A percentile compares a stretch with the other conserved stretches of the same genome.
phyloP scores from a whole-genome alignment of 2,329 filamentous ascomycete genomes.

The Massarina eburnea region DNA sequence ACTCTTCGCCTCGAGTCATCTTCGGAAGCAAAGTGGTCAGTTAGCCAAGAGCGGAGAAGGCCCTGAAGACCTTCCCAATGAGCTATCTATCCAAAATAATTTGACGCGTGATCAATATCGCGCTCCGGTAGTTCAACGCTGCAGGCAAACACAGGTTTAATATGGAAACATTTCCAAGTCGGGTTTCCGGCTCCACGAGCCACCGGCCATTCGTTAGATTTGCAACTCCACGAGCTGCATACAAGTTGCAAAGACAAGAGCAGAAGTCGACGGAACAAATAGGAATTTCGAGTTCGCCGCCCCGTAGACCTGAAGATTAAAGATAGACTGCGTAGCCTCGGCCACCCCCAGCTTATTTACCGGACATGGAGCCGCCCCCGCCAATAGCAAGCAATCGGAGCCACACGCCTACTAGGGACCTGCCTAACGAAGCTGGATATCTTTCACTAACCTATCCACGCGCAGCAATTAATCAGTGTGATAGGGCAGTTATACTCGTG shows the following conservation, averaged over 20 bases:
- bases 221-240: no score
- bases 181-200: no score
- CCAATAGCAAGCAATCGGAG: background rate
- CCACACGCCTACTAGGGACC: background rate
- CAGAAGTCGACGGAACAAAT: no score
- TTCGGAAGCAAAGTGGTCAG: background rate
- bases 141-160: background rate
- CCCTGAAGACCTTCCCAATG: background rate
- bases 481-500: background rate
- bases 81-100: background rate
- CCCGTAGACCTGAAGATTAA: background rate
- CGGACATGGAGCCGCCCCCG: background rate
- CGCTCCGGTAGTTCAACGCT: background rate
- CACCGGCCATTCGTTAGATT: no score
- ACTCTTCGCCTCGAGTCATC: constrained; percentile 9
- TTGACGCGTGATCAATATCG: background rate
- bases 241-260: no score
- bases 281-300: no score
- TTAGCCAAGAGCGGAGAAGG: background rate
- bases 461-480: background rate
- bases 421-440: background rate
- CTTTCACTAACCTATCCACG: background rate
- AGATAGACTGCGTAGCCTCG: background rate
- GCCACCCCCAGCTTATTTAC: no score
- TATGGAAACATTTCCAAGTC: background rate